Base-by-base conservation (phyloP, 2,329 filamentous ascomycete species). In the Sclerotinia glacialis region DNA sequence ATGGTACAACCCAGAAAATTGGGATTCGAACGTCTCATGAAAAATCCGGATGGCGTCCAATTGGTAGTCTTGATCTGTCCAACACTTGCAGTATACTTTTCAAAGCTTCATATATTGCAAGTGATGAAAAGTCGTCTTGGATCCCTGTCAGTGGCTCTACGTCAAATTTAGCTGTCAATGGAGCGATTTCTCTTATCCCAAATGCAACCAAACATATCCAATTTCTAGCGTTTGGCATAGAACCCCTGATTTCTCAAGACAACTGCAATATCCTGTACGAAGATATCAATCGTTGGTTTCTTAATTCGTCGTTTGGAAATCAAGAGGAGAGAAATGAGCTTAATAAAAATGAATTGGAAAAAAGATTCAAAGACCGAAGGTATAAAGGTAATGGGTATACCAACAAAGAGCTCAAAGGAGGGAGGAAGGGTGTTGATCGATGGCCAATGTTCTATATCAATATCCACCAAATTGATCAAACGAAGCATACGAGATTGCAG, bases 381-480 rank as follows among this genome's bases (percentile, higher is more conserved):
- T 80, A 77, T 67, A 85, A 82, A 67, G 76, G 73, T 8, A 80
- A 83, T 37, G 79, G 79, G 1, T 84, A 80, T 65, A 84, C 81
- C 1, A 78, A 76, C 42, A 83, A 78, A 69, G 84, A 87, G 67
- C 71, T 84, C 47, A 86, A 81, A 73, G 77, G 77, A 9, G 72
- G 78, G 16, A 83, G 81, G 53, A 94, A 91, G 74, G 83, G 87
- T 0, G 80, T 93, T 12, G 92, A 97, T 73, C 85, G 86, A 61
- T 95, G 92, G 87, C 93, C 94, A 0, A 94, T 94, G 88, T 98
- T 97, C 73, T 90, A 88, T 72, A 78, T 98, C n/a, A 86, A 86
- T 37, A 84, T 97, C 46, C 78, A 81, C 2, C 73, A 83, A 14
- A 49, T 50, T 12, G 26, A 58, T 44, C 46, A 14, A 34, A 12